A percentile compares a stretch with the other conserved stretches of the same genome.
phyloP scores from a whole-genome alignment of 179 eudicot genomes.

The Gypsophila paniculata region DNA sequence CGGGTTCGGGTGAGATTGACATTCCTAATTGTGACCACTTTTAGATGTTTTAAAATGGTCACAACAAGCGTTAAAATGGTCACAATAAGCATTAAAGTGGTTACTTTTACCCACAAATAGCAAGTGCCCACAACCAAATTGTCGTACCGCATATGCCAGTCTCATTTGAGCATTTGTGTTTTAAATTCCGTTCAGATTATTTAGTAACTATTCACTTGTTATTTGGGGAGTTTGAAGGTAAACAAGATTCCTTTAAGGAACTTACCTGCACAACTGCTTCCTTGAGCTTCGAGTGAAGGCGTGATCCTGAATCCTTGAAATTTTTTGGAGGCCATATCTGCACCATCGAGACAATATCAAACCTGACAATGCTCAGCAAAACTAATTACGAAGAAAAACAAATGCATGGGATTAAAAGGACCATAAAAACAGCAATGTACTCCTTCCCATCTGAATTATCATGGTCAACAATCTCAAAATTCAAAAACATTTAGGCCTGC shows the following conservation, averaged over 20 bases:
- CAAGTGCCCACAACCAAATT: too few relatives aligned
- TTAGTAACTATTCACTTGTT: too few relatives aligned
- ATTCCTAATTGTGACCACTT: too few relatives aligned
- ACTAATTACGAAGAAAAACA: neutral
- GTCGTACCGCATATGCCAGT: too few relatives aligned
- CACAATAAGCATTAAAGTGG: too few relatives aligned
- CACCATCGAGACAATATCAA: conserved; percentile 26
- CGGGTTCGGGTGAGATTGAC: too few relatives aligned
- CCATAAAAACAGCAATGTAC: neutral
- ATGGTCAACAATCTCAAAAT: neutral
- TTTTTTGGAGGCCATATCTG: conserved; percentile 99
- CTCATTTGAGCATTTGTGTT: too few relatives aligned
- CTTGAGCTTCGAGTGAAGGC: conserved; percentile 74
- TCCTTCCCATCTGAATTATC: neutral
- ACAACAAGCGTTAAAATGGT: too few relatives aligned
- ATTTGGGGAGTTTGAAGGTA: neutral
- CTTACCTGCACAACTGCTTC: conserved; percentile 83
- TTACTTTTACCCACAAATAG: too few relatives aligned
- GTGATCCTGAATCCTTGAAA: conserved; percentile 87
- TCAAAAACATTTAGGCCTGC: neutral
- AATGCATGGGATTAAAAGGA: neutral
- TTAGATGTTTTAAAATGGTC: too few relatives aligned
- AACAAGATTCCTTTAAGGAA: neutral
- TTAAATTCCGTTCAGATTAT: neutral
- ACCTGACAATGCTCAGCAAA: neutral